phyloP scores from a whole-genome alignment of 2,329 filamentous ascomycete genomes.

The Aspergillus sergii region DNA sequence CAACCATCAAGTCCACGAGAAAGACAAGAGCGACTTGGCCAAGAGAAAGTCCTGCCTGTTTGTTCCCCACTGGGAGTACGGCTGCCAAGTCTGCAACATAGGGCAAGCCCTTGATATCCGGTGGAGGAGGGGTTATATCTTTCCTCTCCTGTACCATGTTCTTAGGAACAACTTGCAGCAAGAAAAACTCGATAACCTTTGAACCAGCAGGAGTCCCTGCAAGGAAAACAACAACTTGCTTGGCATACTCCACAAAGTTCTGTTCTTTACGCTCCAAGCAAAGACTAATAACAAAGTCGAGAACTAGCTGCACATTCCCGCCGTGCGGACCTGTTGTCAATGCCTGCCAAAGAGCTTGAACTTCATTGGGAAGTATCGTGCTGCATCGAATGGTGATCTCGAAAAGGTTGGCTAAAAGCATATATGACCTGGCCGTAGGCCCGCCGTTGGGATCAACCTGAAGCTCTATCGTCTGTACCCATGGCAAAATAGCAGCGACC shows the following conservation, averaged over 20 bases:
- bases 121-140: constrained; percentile 62
- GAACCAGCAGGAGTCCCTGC: constrained; percentile 82
- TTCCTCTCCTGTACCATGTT: constrained; percentile 96
- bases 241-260: constrained; percentile 96
- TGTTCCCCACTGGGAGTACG: constrained; percentile 82
- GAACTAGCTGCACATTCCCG: constrained; percentile 89
- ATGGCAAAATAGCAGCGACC: constrained; percentile 90
- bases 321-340: constrained; percentile 89
- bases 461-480: constrained; percentile 92
- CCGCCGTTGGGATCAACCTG: constrained; percentile 90
- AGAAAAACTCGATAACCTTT: constrained; percentile 90
- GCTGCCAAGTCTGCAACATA: constrained; percentile 86
- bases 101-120: constrained; percentile 74
- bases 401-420: constrained; percentile 89
- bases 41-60: constrained; percentile 85
- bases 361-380: constrained; percentile 87
- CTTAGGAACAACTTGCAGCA: constrained; percentile 88
- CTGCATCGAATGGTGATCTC: constrained; percentile 95
- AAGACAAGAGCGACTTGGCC: constrained; percentile 92
- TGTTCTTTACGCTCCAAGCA: constrained; percentile 94
- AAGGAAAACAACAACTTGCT: constrained; percentile 95
- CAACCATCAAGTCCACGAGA: constrained; percentile 93
- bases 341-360: constrained; percentile 96
- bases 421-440: constrained; percentile 88
- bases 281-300: constrained; percentile 94